Evolutionary conservation across 306 rosid species (phyloP), one percentile per base, ranked within the genome.

Genomic region (Cicer pinnatifidum): DNA sequence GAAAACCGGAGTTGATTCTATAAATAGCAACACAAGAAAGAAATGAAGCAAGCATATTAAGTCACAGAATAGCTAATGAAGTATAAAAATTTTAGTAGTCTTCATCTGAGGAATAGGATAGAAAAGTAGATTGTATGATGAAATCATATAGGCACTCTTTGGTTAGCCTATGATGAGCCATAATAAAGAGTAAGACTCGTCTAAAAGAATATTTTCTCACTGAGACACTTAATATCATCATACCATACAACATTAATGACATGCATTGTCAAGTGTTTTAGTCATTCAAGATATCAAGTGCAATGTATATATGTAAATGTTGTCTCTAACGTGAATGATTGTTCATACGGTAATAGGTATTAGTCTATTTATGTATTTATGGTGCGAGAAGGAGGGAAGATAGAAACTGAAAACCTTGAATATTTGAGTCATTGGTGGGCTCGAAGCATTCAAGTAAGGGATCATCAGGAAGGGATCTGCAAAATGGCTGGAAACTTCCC

Each of bases 401-500:
- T 15, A 69, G 39, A 82, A 76, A 64, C 51, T 40, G 57, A 51
- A 76, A 69, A 94, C 97, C 97, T 87, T 67, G 83, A 81, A 94
- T 76, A 67, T 79, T 81, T 54, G 82, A 81, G 57, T 85, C 89
- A 7, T 75, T 51, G 9, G 61, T 64, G 69, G 82, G 20, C 81
- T 88, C 86, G 17, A 91, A 87, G 89, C 97, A 88, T 84, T 91
- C 97, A 23, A 91, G 86, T 78, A 94, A 87, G 35, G 95, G 99
- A 84, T 94, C 91, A 40, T 87, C 93, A 1, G 97, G 99, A 75
- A 94, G 96, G 73, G 94, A 83, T 77, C 86, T 82, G 78, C 95
- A 94, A 84, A 82, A 91, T 61, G 99, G 99, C 84, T 89, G 99
- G 86, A 80, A 87, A 71, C 91, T 89, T 82, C 92, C 87, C 85